Base-by-base conservation (phyloP, 129 eudicot species). In the Lonicera japonica region DNA sequence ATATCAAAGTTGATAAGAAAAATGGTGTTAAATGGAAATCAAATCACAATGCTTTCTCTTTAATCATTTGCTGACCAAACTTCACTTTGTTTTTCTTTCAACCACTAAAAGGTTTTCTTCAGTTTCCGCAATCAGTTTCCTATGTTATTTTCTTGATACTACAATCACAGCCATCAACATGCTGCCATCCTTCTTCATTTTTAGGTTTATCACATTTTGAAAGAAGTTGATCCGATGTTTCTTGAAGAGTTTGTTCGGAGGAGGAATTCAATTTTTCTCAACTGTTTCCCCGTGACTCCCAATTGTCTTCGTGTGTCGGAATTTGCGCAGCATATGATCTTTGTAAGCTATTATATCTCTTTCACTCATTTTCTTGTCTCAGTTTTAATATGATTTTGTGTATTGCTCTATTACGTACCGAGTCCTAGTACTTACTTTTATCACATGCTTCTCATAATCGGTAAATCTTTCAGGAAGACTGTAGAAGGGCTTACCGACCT, bases 281-380 rank as follows among this genome's bases (percentile, higher is more conserved):
- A 79, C 75, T 64, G 79, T 66, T 76, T 87, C 66, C 95, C 82
- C 7, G 72, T 92, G 61, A 92, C 98, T 7, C 98, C 98, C 19
- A 92, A 92, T 69, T 75, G 83, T 68, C 95, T 82, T 50, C 91
- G 98, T 16, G 86, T 92, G 56, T 79, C 86, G 52, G 98, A 92
- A 76, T 79, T 92, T 72, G 91, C 91, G 24, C 89, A 76, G 69
- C 74, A 89, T 68, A 39, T 92, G 53, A 65, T 82, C 34, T 79
- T 80, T 56, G 98, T 92, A 78, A 80, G 98, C 83, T 56, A 50
- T 63, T 57, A 29, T 63, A 63, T 11, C 58, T 25, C 25, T 60
- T 15, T 11, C 8, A 22, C 60, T 18, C 22, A 2, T 43, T n/a
- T 50, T 48, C 53, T 0, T 38, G 3, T 56, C 12, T 54, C 13